A percentile compares a stretch with the other conserved stretches of the same genome.
Evolutionary conservation across 208 protist genomes (phyloP).

Genomic region (Perkinsela sp.): DNA sequence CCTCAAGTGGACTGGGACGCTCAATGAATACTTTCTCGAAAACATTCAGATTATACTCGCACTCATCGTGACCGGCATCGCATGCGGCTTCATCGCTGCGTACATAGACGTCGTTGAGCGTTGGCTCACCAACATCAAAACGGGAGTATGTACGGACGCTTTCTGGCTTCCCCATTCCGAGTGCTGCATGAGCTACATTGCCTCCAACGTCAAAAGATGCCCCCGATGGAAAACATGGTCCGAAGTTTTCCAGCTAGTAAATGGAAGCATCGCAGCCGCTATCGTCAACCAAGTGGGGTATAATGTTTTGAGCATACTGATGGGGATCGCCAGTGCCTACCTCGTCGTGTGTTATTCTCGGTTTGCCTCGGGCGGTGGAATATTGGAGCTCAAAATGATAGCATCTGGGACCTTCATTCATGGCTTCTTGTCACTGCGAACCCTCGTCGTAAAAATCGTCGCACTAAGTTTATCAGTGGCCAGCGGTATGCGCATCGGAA

Average conservation of each 20-base stretch:
- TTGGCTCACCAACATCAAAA: conserved; percentile 4
- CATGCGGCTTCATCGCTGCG: neutral
- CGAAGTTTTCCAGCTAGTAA: neutral
- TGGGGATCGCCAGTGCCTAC: conserved; percentile 3
- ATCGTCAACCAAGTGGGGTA: neutral
- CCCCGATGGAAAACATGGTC: neutral
- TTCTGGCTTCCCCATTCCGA: conserved; percentile 1
- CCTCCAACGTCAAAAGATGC: neutral
- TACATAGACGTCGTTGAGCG: conserved; percentile 2
- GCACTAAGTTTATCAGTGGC: conserved; percentile 1
- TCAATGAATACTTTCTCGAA: neutral
- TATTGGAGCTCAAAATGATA: conserved; percentile 61
- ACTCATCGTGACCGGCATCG: neutral
- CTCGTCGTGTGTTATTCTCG: conserved; percentile 12
- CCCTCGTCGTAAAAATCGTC: conserved; percentile 7
- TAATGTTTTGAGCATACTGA: neutral
- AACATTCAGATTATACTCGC: conserved; percentile 1
- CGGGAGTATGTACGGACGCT: neutral
- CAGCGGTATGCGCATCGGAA: conserved; percentile 6
- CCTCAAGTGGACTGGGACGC: neutral
- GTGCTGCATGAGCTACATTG: conserved; percentile 1
- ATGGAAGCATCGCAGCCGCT: neutral
- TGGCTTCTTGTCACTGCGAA: conserved; percentile 3
- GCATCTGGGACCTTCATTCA: conserved; percentile 11
- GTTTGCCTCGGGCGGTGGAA: conserved; percentile 39